phyloP scores from a whole-genome alignment of 108 stramenopile species.

The Cyclotella baltica region DNA sequence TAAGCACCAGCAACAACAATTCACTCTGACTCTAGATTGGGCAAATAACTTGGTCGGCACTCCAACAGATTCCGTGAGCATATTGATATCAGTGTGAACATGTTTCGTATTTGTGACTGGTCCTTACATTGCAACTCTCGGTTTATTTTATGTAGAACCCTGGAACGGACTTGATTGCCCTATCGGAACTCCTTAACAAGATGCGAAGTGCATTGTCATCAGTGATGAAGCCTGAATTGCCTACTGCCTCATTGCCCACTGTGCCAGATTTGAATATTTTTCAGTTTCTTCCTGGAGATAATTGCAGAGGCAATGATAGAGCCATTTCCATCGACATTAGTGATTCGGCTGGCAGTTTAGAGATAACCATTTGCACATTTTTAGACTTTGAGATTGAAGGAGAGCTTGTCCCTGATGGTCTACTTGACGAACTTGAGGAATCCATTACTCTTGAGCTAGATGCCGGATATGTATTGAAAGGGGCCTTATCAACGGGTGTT shows the following conservation, averaged over 20 bases:
- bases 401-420: constrained; percentile 7
- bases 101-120: background rate
- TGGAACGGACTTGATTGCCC: background rate
- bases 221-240: constrained; percentile 14
- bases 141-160: background rate
- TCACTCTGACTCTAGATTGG: constrained; percentile 3
- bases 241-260: too few species aligned
- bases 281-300: background rate
- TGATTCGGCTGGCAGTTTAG: background rate
- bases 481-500: background rate
- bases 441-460: constrained; percentile 6
- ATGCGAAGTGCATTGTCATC: constrained; percentile 15
- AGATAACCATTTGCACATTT: constrained; percentile 29
- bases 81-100: background rate
- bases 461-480: background rate
- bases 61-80: background rate
- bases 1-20: background rate
- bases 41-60: constrained; percentile 11
- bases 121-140: background rate
- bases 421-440: constrained; percentile 22
- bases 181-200: constrained; percentile 20
- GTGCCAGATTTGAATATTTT: background rate
- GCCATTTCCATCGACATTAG: background rate
- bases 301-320: background rate
- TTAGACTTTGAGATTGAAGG: constrained; percentile 32